A percentile compares a stretch with the other conserved stretches of the same genome.
These are phyloP conservation scores for Rhododendron ovatum DNA, from an alignment of 148 eudicot genomes.

Conservation along the genomic window DNA sequence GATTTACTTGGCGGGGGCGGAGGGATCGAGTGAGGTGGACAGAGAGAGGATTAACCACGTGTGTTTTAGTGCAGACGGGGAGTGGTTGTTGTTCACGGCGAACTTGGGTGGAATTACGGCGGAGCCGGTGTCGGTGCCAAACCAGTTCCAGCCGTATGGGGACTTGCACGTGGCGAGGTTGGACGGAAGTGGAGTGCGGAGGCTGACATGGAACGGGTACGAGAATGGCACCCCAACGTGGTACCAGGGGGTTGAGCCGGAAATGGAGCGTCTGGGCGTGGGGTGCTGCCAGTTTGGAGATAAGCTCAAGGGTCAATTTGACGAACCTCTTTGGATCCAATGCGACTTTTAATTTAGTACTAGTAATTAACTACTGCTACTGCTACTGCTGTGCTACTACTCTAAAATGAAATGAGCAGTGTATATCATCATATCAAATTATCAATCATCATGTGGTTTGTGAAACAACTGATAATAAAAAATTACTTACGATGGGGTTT, in stretches of 20 bases:
- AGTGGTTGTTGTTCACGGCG: slow-evolving; percentile 68
- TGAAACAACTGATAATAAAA: too few relatives aligned
- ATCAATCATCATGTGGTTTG: too few relatives aligned
- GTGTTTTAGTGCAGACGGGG: slow-evolving; percentile 57
- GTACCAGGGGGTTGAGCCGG: slow-evolving; percentile 26
- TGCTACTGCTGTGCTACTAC: too few relatives aligned
- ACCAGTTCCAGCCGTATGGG: slow-evolving; percentile 86
- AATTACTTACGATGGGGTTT: too few relatives aligned
- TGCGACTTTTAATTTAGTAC: slow-evolving; percentile 20
- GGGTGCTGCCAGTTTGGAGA: slow-evolving; percentile 19
- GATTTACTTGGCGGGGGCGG: slow-evolving; percentile 35
- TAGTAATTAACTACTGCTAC: not conserved
- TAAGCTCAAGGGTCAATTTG: slow-evolving; percentile 50
- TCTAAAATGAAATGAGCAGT: too few relatives aligned
- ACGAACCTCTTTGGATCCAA: slow-evolving; percentile 68
- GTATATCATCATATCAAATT: too few relatives aligned
- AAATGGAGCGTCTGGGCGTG: slow-evolving; percentile 15
- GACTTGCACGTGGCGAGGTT: slow-evolving; percentile 51
- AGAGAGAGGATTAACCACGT: slow-evolving; percentile 77
- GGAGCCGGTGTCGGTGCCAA: slow-evolving; percentile 74
- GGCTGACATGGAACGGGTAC: slow-evolving; percentile 66
- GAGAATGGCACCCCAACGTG: slow-evolving; percentile 90
- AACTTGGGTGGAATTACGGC: slow-evolving; percentile 70
- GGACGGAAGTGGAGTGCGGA: slow-evolving; percentile 59
- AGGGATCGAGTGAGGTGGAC: slow-evolving; percentile 29